Percentiles rank a stretch among this genome's conserved stretches.
These are phyloP conservation scores for Paramecium primaurelia DNA, from an alignment of 73 alveolate genomes.

Conservation along the genomic window DNA sequence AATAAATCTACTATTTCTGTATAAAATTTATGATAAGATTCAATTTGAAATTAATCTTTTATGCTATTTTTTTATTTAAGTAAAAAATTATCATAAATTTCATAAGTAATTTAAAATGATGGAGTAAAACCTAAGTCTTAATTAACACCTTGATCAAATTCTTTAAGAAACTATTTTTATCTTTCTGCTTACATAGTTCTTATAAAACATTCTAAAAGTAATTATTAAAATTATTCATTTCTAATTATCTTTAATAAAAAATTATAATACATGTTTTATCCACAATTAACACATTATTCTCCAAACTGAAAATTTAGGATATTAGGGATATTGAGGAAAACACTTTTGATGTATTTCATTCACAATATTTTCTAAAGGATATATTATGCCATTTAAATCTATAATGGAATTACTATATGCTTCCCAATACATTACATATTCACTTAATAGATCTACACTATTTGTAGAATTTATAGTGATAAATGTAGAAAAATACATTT, in stretches of 20 bases:
- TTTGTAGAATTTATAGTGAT: neutral
- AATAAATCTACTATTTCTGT: neutral
- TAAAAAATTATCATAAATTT: neutral
- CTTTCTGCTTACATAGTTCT: neutral
- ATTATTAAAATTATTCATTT: neutral
- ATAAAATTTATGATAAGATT: neutral
- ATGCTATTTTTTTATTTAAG: neutral
- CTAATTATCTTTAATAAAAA: neutral
- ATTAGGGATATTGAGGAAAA: constrained; percentile 20
- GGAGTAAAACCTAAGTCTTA: neutral
- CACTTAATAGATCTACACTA: neutral
- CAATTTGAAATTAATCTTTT: neutral
- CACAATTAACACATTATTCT: neutral
- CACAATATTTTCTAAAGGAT: constrained; percentile 5
- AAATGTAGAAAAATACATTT: neutral
- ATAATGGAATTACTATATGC: neutral
- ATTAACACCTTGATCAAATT: constrained; percentile 16
- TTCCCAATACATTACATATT: constrained; percentile 20
- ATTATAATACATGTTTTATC: neutral
- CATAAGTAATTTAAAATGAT: neutral
- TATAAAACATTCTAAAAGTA: neutral
- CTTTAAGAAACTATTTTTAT: neutral
- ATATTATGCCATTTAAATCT: neutral
- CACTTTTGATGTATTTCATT: neutral
- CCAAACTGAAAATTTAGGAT: constrained; percentile 36